Base-by-base conservation (phyloP, 1,284 basidiomycete species). In the Meripilus lineatus region DNA sequence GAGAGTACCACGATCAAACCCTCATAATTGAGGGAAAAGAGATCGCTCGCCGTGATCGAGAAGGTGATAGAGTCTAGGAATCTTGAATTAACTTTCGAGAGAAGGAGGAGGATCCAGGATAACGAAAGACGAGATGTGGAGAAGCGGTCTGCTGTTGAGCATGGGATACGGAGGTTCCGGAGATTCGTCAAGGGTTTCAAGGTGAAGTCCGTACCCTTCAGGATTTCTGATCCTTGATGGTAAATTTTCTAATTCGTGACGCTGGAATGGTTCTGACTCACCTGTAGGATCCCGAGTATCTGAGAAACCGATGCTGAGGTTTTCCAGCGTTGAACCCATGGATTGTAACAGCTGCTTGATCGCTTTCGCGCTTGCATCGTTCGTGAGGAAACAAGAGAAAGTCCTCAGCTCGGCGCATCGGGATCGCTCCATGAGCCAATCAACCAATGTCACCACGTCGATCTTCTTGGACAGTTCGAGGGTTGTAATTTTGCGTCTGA, bases 31-130 rank as follows among this genome's bases (percentile, higher is more conserved):
- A 56, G 49, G 2, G 40, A 42, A 5, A 44, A 30, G 13, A 59
- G 40, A 33, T 56, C 47, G 0, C 39, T 17, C n/a, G 34, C 21
- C 23, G 42, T 26, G 18, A 56, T 50, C 38, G 43, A 47, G 30
- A 59, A 42, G 8, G 38, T 38, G 28, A 59, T 40, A 28, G 47
- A 39, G 21, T 41, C 20, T 4, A 57, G 49, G 5, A 30, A 34
- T 2, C 51, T 23, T 1, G 57, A 50, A 28, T 46, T 42, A n/a
- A 50, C 44, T 15, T 47, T 52, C 24, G 55, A 50, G 10, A 59
- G 55, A 17, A 59, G 42, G 23, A 51, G 41, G 20, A 57, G 40
- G 32, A 56, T 53, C 57, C 57, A 59, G n/a, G 57, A 59, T 22
- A 59, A 47, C 4, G 57, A 59, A 7, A 50, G 42, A 7, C 26